Evolutionary conservation across 106 monocot species (phyloP).

Genomic region (Posidonia australis): DNA sequence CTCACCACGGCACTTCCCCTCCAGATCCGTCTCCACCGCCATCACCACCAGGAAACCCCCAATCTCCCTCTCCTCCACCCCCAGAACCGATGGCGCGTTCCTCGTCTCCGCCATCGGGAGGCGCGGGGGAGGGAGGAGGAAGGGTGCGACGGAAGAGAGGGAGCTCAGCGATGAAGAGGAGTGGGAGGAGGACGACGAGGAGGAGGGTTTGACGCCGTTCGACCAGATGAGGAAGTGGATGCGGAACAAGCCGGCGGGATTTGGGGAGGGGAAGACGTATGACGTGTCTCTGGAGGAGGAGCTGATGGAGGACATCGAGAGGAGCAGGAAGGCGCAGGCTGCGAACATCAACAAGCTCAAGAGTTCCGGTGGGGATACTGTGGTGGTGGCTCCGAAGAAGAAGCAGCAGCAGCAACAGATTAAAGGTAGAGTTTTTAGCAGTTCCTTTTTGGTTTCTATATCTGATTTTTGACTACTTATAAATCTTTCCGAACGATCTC

Average conservation of each 20-base stretch:
- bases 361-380: neutral
- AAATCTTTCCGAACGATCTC: neutral
- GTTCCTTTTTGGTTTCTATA: neutral
- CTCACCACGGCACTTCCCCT: neutral
- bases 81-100: neutral
- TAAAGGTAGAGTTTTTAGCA: neutral
- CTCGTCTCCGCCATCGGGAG: neutral
- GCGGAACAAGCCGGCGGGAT: slow-evolving; percentile 51
- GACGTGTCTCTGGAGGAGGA: slow-evolving; percentile 52
- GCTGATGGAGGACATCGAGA: slow-evolving; percentile 56
- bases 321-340: slow-evolving; percentile 21
- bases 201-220: slow-evolving; percentile 16
- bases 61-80: neutral
- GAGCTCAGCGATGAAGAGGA: slow-evolving; percentile 16
- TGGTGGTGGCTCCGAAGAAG: neutral
- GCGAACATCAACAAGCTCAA: slow-evolving; percentile 21
- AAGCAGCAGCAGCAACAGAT: neutral
- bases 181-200: slow-evolving; percentile 17
- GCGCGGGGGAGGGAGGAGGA: slow-evolving; percentile 10
- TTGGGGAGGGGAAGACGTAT: slow-evolving; percentile 60
- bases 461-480: neutral
- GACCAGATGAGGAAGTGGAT: slow-evolving; percentile 49
- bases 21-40: neutral
- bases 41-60: neutral
- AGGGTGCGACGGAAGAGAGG: slow-evolving; percentile 3